Conservation (phyloP, 2,329 filamentous ascomycete genomes). For the Penicillium italicum region DNA sequence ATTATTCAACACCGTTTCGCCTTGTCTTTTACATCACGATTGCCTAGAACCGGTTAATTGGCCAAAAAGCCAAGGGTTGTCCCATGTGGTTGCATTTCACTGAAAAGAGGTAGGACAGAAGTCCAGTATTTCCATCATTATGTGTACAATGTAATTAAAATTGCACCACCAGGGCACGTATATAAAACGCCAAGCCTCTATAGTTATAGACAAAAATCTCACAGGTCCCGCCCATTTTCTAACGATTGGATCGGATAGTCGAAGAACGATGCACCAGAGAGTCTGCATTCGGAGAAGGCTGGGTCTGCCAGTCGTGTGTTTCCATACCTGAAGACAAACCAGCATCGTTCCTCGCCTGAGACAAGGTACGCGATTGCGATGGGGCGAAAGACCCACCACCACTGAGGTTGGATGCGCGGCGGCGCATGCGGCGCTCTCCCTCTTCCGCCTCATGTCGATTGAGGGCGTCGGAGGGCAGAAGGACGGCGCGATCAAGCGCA, state of each 20-base stretch:
- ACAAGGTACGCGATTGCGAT: conserved; percentile 21
- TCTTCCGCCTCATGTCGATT: conserved; percentile 58
- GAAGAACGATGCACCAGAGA: conserved; percentile 28
- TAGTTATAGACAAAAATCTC: conserved; percentile 7
- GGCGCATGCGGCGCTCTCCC: conserved; percentile 44
- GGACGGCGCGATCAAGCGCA: conserved; percentile 65
- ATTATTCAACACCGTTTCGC: no score
- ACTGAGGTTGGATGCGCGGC: conserved; percentile 37
- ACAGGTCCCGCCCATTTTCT: neutral
- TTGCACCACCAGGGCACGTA: neutral
- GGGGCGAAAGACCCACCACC: conserved; percentile 25
- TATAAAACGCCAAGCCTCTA: conserved; percentile 13
- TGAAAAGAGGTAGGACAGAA: no score
- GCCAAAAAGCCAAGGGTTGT: no score
- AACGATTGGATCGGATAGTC: conserved; percentile 28
- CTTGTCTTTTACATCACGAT: no score
- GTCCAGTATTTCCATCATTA: neutral
- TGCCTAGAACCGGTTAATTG: no score
- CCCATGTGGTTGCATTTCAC: no score
- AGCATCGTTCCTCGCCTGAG: conserved; percentile 23
- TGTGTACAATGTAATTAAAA: neutral
- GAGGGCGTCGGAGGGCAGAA: conserved; percentile 63
- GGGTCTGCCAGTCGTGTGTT: conserved; percentile 21
- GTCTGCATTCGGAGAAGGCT: conserved; percentile 17
- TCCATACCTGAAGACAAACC: conserved; percentile 26